Evolutionary conservation across 106 monocot species (phyloP).

Genomic region (Phalaenopsis equestris): DNA sequence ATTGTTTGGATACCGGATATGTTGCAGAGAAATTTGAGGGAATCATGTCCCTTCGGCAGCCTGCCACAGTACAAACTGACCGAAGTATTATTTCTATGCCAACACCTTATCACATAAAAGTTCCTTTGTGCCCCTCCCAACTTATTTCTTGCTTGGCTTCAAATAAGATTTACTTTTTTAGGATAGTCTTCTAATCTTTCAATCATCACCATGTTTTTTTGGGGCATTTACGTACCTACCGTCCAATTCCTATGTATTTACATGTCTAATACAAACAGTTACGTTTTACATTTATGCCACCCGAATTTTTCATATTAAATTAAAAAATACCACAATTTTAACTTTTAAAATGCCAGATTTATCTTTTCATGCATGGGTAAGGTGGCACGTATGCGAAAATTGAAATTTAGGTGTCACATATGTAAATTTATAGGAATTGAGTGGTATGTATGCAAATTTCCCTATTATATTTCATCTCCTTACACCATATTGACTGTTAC

Average conservation of each 20-base stretch:
- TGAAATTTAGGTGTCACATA: no score
- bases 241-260: no score
- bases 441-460: no score
- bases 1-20: constrained; percentile 10
- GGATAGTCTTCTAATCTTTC: not conserved
- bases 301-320: no score
- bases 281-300: no score
- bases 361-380: no score
- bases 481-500: not conserved
- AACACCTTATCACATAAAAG: not conserved
- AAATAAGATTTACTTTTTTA: not conserved
- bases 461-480: not conserved
- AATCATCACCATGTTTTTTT: not conserved
- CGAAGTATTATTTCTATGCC: constrained; percentile 22
- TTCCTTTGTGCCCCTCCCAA: not conserved
- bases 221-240: not conserved
- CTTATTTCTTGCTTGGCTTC: not conserved
- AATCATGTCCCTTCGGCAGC: constrained; percentile 27
- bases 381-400: no score
- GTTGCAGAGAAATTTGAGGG: constrained; percentile 42
- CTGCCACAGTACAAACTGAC: constrained; percentile 17
- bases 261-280: no score
- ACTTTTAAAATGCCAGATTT: no score
- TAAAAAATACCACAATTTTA: no score
- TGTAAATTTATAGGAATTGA: no score